Conservation (phyloP, 306 rosid species). For the Rosa lucieae region DNA sequence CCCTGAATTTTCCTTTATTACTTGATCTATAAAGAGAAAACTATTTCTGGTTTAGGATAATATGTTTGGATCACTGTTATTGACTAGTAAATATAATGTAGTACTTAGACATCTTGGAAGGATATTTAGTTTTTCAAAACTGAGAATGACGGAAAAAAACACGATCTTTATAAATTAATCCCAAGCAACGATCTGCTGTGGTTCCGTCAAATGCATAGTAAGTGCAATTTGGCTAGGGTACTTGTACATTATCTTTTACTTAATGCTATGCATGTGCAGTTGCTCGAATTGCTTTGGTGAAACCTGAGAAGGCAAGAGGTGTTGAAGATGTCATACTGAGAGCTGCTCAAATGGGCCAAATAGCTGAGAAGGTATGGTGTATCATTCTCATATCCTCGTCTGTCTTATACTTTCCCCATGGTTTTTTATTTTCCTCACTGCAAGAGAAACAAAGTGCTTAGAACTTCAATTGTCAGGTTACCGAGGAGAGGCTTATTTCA, state of each 20-base stretch:
- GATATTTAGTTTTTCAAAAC: neutral
- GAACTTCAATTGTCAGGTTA: constrained; percentile 52
- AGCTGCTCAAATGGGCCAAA: constrained; percentile 95
- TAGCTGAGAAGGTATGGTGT: constrained; percentile 68
- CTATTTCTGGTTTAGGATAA: neutral
- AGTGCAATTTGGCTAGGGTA: neutral
- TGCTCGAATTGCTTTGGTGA: constrained; percentile 97
- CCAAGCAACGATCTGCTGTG: neutral
- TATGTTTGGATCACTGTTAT: neutral
- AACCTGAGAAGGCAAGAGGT: constrained; percentile 96
- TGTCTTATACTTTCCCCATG: neutral
- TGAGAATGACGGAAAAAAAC: neutral
- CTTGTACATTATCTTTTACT: neutral
- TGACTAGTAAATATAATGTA: neutral
- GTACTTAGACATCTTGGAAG: neutral
- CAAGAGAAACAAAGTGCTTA: constrained; percentile 2
- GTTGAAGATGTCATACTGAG: constrained; percentile 95
- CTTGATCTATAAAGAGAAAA: neutral
- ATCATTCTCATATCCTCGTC: constrained; percentile 17
- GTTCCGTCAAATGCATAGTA: neutral
- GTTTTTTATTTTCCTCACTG: neutral
- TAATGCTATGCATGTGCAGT: constrained; percentile 30
- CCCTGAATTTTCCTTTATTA: neutral
- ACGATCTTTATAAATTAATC: neutral
- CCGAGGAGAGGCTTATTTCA: constrained; percentile 91